These are phyloP conservation scores for Zanthoxylum bungeanum DNA, from an alignment of 345 rosid genomes.

Conservation along the genomic window DNA sequence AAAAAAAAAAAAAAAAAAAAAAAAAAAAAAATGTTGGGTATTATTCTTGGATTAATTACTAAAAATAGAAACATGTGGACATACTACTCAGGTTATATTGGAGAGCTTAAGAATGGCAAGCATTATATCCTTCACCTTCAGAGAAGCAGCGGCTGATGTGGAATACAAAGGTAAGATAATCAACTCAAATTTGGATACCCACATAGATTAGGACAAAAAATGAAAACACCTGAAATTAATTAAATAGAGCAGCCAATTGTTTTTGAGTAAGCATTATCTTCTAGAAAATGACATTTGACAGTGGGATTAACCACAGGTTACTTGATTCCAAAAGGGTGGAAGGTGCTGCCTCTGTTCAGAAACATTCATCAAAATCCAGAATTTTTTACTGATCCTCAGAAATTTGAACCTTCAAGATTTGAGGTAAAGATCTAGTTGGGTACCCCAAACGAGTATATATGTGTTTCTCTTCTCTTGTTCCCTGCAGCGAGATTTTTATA, in stretches of 20 bases:
- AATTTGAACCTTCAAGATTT: conserved; percentile 68
- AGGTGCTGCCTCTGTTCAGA: conserved; percentile 81
- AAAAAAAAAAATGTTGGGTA: too few species aligned
- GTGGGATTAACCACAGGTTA: conserved; percentile 39
- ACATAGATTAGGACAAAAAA: neutral
- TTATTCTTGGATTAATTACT: neutral
- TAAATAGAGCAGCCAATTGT: neutral
- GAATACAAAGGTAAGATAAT: conserved; percentile 69
- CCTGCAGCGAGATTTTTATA: neutral
- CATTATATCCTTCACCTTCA: conserved; percentile 71
- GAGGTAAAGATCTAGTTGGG: conserved; percentile 43
- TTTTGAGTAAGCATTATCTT: too few species aligned
- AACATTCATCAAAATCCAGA: conserved; percentile 70
- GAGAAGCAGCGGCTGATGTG: conserved; percentile 73
- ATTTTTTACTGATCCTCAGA: conserved; percentile 55
- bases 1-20: too few species aligned
- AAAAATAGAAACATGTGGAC: neutral
- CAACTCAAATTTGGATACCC: too few species aligned
- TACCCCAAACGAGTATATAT: neutral
- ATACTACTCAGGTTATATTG: conserved; percentile 49
- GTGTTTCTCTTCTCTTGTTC: neutral
- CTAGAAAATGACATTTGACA: conserved; percentile 8
- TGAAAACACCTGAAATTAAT: neutral
- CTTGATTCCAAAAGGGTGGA: conserved; percentile 81
- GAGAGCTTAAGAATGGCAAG: conserved; percentile 78